Conservation (phyloP, 306 rosid species). For the peach (Prunus persica) region Prunus_persica_NCBIv2 NC_034014.1:4684501-4685000, state of each 20-base stretch:
- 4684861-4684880: slow-evolving; percentile 40
- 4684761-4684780: slow-evolving; percentile 11
- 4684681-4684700: slow-evolving; percentile 62
- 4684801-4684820: slow-evolving; percentile 64
- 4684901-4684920: slow-evolving; percentile 38
- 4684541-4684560: slow-evolving; percentile 92
- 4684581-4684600: slow-evolving; percentile 99
- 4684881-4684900: slow-evolving; percentile 37
- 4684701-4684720: slow-evolving; percentile 20
- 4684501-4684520: slow-evolving; percentile 96
- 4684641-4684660: slow-evolving; percentile 69
- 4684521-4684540: slow-evolving; percentile 95
- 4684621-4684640: slow-evolving; percentile 96
- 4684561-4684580: slow-evolving; percentile 93
- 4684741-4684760: slow-evolving; percentile 18
- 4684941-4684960: slow-evolving; percentile 34
- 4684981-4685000: slow-evolving; percentile 19
- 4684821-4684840: slow-evolving; percentile 46
- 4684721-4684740: slow-evolving; percentile 36
- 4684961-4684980: slow-evolving; percentile 24
- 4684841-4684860: slow-evolving; percentile 52
- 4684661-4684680: slow-evolving; percentile 55
- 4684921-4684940: slow-evolving; percentile 33
- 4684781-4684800: slow-evolving; percentile 51
- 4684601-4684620: slow-evolving; percentile 55